Base-by-base conservation (phyloP, 176 grass and related monocot species). In the Zizania latifolia region DNA sequence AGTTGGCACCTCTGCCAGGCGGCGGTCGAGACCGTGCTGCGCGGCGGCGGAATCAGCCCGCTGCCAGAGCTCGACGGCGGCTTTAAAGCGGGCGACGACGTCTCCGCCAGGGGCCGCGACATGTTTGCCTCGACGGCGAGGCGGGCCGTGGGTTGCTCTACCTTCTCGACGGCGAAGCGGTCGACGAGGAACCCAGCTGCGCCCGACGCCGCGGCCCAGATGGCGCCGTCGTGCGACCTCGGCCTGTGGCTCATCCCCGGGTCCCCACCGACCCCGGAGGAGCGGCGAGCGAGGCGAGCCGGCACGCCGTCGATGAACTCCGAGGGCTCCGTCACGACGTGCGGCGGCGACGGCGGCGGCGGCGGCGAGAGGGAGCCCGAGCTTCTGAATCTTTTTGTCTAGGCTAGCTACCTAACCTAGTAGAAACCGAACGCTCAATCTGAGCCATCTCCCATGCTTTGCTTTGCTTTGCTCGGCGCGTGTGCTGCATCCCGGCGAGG, bases 1-100 rank as follows among this genome's bases (percentile, higher is more conserved):
- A 92, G 85, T 82, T 99, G 96, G 96, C 92, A 92, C 54, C 85
- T 90, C 28, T 99, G 96, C 87, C 89, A 92, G 82, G 82, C 72
- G 10, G 96, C 96, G 14, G 96, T 95, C 5, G 82, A 92, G 67
- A 85, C 92, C 48, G 89, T 99, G 70, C 92, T 99, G 22, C 92
- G 89, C 12, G 96, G 92, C 36, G 96, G 85, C 23, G 35, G 72
- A 14, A 58, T 99, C 72, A 39, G 64, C 30, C 87, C 92, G 21
- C 62, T 90, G 10, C 77, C 68, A 23, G 96, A 90, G 35, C 55
- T 92, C 71, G 78, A 60, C 10, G 62, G 64, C 16, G 78, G n/a
- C n/a, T 29, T 37, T 5, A 19, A 55, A 0, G 32, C 48, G 7
- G 71, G 12, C 10, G 12, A 66, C 59, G 37, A 21, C 4, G 40